Base-by-base conservation (phyloP, 371 early-diverging fungal species). In the Zopfochytrium polystomum region DNA sequence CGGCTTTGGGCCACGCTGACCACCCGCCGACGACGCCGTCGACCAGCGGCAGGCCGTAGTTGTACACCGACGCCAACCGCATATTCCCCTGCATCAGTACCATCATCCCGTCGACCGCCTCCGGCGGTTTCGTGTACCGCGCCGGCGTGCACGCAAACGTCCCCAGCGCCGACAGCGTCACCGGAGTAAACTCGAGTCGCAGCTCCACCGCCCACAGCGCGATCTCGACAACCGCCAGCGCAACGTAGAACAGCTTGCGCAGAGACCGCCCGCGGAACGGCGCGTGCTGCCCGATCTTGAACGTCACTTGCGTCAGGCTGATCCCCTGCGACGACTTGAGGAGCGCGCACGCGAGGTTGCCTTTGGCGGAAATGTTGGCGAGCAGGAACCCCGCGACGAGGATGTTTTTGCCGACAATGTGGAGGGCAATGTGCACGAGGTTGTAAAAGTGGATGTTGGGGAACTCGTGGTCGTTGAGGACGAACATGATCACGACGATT, bases 21-120 rank as follows among this genome's bases (percentile, higher is more conserved):
- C 54, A 65, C 20, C 66, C 66, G 0, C 66, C 66, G 29, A 65
- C 30, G 3, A 58, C 4, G 5, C 66, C 66, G 35, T 65, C 60
- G 27, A 15, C 18, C n/a, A 65, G 31, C 3, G 66, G 66, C 13
- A 65, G 44, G 7, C 60, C 59, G 50, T 65, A 65, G 23, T 45
- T 50, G 55, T 51, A 53, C 20, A 65, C 26, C 3, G 35, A 13
- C 0, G 60, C 5, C 18, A 48, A 44, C n/a, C 33, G 18, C 3
- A 54, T 29, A 25, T 65, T 60, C 2, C 66, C 66, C 27, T 53
- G 31, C 15, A 65, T 11, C 22, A 53, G 60, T 0, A 18, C 18
- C 4, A 34, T 52, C 13, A 56, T 22, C 20, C 53, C 31, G 9
- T 26, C 25, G 15, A 42, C 3, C 23, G 52, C 27, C 11, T 20